Evolutionary conservation across 352 stramenopile genomes (phyloP).

Genomic region (Pythium sukuiense): DNA sequence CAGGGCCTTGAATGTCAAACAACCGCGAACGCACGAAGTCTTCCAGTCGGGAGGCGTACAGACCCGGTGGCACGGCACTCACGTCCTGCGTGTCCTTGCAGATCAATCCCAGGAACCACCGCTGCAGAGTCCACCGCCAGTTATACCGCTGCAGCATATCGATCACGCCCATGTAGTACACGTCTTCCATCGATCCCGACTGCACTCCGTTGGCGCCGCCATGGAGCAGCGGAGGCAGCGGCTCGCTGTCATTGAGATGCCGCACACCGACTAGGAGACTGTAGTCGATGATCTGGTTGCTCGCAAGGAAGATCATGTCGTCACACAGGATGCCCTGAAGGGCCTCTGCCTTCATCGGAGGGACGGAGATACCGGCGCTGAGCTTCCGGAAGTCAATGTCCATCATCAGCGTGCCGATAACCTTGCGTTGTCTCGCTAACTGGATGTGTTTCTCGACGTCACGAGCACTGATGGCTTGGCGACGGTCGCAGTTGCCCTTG

Average conservation of each 20-base stretch:
- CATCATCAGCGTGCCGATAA: conserved; percentile 79
- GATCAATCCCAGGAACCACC: conserved; percentile 72
- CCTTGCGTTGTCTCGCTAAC: conserved; percentile 49
- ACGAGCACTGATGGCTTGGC: conserved; percentile 60
- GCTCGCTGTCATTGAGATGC: conserved; percentile 40
- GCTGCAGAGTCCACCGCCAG: conserved; percentile 82
- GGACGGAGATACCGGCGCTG: conserved; percentile 55
- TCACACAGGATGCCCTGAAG: conserved; percentile 73
- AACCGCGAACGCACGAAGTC: conserved; percentile 73
- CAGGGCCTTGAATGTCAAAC: conserved; percentile 52
- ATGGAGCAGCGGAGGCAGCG: conserved; percentile 20
- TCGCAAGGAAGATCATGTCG: conserved; percentile 82
- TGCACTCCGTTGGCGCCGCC: conserved; percentile 40
- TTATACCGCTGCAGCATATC: conserved; percentile 88
- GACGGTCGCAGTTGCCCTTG: conserved; percentile 78
- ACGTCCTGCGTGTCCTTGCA: conserved; percentile 86
- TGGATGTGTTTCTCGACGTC: conserved; percentile 70
- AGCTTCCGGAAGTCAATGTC: conserved; percentile 88
- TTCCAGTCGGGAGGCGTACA: conserved; percentile 70
- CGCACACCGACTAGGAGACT: conserved; percentile 75
- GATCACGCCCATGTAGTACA: conserved; percentile 80
- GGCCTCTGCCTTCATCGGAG: conserved; percentile 37
- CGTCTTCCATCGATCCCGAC: conserved; percentile 50
- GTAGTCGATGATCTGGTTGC: conserved; percentile 85
- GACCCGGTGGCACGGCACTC: conserved; percentile 66